Base-by-base conservation (phyloP, 768 basidiomycete species). In the Russula virescens region DNA sequence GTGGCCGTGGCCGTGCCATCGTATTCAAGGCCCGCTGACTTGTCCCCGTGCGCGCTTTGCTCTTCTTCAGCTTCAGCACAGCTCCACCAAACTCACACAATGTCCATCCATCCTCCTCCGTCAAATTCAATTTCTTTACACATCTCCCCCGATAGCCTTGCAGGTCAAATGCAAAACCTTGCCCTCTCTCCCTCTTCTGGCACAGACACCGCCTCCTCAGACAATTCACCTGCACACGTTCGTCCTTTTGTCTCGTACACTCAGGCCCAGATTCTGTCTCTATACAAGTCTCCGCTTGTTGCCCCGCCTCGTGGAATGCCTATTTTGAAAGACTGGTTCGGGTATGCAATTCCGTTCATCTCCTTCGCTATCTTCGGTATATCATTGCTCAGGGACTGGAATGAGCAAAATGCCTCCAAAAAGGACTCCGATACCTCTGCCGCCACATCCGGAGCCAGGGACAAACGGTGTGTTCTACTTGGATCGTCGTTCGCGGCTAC, bases 241-340 rank as follows among this genome's bases (percentile, higher is more conserved):
- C 79, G 77, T 64, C 80, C 80, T 59, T 79, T 87, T 68, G 76
- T 81, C 67, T 81, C 84, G 65, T 94, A 94, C 75, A 80, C 85
- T 70, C 84, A 89, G 53, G 70, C 78, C 52, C 85, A 91, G 64
- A 74, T 92, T 43, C 82, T 94, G 56, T 73, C 75, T 58, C 81
- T 94, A 23, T 80, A 83, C 66, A 82, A 81, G 65, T 93, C 91
- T n/a, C 87, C 89, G 25, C 76, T 93, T 45, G 87, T 94, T 26
- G 78, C 81, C 63, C 76, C 79, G 26, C 91, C 92, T 7, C 71
- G 76, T 55, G 83, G 83, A 66, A 92, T 94, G 92, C 91, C 91
- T 54, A 78, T 83, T 50, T 76, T 94, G 55, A 91, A 86, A 76
- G 84, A 87, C 50, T 94, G 91, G 91, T 94, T 93, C 75, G 91